Evolutionary conservation across 78 protist species (phyloP).

Genomic region (Mastigamoeba balamuthi): DNA sequence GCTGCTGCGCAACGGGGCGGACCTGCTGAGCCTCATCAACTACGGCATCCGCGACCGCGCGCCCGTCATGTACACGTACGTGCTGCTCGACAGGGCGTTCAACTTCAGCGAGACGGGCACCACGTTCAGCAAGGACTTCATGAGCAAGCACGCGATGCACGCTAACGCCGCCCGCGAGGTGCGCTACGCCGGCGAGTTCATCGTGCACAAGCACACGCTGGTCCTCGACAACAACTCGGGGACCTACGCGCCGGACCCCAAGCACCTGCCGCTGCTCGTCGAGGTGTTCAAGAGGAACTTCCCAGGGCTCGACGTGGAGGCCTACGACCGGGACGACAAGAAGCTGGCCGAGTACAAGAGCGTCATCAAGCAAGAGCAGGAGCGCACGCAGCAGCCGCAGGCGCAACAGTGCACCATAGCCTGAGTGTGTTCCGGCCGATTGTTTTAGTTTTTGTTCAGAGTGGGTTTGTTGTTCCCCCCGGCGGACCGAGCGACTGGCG

Average conservation of each 20-base stretch:
- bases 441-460: too few species aligned
- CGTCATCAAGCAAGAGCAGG: too few species aligned
- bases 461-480: too few species aligned
- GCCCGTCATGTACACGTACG: background rate
- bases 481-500: too few species aligned
- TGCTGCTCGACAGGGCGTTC: background rate
- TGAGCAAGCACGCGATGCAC: conserved; percentile 3
- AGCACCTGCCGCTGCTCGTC: background rate
- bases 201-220: background rate
- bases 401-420: too few species aligned
- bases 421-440: too few species aligned
- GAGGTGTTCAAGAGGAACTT: background rate
- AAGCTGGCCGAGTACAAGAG: too few species aligned
- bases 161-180: background rate
- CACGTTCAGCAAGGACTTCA: background rate
- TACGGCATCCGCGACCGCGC: background rate
- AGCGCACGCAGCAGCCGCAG: too few species aligned
- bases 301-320: background rate
- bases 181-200: conserved; percentile 6
- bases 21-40: background rate
- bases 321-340: too few species aligned
- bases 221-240: conserved; percentile 5
- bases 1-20: background rate
- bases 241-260: background rate
- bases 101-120: background rate